Conservation (phyloP, 306 rosid genomes). For the Prunus campanulata region DNA sequence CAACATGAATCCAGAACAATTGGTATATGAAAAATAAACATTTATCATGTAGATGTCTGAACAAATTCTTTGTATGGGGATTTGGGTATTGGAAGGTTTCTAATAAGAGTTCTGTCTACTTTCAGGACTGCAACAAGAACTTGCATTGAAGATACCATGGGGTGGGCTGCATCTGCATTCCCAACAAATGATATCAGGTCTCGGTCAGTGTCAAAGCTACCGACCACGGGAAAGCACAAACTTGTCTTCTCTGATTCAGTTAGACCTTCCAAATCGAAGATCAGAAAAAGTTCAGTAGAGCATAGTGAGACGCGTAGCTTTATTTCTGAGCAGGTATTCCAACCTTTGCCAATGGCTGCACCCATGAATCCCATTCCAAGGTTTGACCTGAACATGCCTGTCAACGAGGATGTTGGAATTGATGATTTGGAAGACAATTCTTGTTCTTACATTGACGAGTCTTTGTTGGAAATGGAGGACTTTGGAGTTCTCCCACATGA, state of each 20-base stretch:
- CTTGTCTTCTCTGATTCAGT: constrained; percentile 42
- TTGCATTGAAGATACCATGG: constrained; percentile 61
- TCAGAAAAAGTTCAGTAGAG: constrained; percentile 48
- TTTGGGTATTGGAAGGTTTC: constrained; percentile 1
- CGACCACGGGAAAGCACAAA: constrained; percentile 80
- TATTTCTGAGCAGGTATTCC: constrained; percentile 37
- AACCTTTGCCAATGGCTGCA: constrained; percentile 27
- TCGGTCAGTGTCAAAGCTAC: constrained; percentile 57
- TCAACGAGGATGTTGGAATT: constrained; percentile 28
- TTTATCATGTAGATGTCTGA: neutral
- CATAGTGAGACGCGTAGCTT: constrained; percentile 43
- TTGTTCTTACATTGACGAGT: constrained; percentile 26
- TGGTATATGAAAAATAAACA: neutral
- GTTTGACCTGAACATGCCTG: constrained; percentile 33
- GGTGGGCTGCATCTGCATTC: constrained; percentile 88
- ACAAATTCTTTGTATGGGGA: constrained; percentile 9
- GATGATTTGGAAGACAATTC: constrained; percentile 28
- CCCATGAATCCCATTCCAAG: constrained; percentile 35
- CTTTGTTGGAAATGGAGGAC: constrained; percentile 38
- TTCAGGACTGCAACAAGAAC: constrained; percentile 70
- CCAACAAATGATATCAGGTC: constrained; percentile 56
- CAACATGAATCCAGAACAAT: neutral
- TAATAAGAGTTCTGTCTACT: constrained; percentile 22
- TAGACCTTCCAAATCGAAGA: constrained; percentile 66
- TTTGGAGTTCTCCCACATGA: constrained; percentile 41